These are phyloP conservation scores for Sextonia rubra DNA, from an alignment of 164 flowering plant species.

Conservation along the genomic window DNA sequence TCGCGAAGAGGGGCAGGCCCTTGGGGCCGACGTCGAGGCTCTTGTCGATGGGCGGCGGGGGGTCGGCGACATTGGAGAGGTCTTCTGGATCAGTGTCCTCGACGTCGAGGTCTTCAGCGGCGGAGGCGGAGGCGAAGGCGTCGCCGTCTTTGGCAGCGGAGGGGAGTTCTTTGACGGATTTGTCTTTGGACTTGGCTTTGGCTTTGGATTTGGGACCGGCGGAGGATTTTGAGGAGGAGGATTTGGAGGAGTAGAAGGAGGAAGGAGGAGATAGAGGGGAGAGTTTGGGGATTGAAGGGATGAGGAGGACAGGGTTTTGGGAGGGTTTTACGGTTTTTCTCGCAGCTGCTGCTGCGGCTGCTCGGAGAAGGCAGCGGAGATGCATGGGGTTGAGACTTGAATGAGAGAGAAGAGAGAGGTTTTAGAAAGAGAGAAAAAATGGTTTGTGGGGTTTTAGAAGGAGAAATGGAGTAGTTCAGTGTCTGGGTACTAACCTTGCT, in stretches of 20 bases:
- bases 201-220: conserved; percentile 13
- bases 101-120: background rate
- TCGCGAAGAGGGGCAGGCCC: conserved; percentile 67
- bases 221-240: conserved; percentile 5
- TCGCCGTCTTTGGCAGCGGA: conserved; percentile 14
- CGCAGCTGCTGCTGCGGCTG: background rate
- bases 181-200: conserved; percentile 16
- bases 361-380: conserved; percentile 1
- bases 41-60: conserved; percentile 30
- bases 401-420: background rate
- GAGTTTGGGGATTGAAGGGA: background rate
- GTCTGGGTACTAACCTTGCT: too few relatives aligned
- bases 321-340: conserved; percentile 1
- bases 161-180: background rate
- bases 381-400: background rate
- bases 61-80: conserved; percentile 28
- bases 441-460: background rate
- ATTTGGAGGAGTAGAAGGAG: conserved; percentile 21
- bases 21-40: conserved; percentile 72
- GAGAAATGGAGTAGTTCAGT: too few relatives aligned
- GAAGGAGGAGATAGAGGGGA: conserved; percentile 3
- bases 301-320: background rate
- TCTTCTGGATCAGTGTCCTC: conserved; percentile 16
- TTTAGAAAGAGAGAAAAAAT: background rate
- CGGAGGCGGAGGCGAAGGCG: conserved; percentile 8